Percentiles rank a stretch among this genome's conserved stretches.
These are phyloP conservation scores for Anthracocystis setariae DNA, from an alignment of 1,284 basidiomycete species.

Conservation along the genomic window DNA sequence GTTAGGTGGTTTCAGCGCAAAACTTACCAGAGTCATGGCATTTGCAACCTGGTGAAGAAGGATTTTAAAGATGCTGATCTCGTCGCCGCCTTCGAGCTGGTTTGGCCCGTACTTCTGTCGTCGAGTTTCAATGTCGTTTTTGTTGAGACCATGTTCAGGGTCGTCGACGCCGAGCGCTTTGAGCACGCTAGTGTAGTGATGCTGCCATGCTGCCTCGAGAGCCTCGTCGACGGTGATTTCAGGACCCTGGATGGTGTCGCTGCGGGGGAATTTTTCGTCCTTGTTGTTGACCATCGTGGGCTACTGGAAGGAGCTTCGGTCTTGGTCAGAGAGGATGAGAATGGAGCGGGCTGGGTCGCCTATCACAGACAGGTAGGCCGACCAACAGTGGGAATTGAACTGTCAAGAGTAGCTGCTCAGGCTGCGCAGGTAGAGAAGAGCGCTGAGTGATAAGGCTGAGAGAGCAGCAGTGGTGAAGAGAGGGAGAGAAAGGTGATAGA, in stretches of 20 bases:
- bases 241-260: conserved; percentile 47
- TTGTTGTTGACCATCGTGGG: conserved; percentile 37
- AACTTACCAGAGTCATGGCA: conserved; percentile 63
- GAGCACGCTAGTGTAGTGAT: conserved; percentile 48
- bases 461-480: not conserved
- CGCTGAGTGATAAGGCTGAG: not conserved
- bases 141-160: conserved; percentile 52
- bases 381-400: conserved; percentile 1
- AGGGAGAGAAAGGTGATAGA: not conserved
- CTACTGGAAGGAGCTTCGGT: not conserved
- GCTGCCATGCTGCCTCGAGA: conserved; percentile 37
- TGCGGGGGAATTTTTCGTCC: conserved; percentile 42
- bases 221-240: conserved; percentile 42
- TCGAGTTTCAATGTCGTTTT: conserved; percentile 45
- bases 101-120: conserved; percentile 59
- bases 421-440: not conserved
- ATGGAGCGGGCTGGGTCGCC: conserved; percentile 22
- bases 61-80: conserved; percentile 57
- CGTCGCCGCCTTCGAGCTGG: conserved; percentile 61
- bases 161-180: conserved; percentile 44
- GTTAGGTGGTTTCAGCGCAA: not conserved
- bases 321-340: not conserved
- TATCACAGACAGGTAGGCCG: conserved; percentile 45
- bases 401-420: not conserved
- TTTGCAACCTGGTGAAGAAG: conserved; percentile 65